Percentiles rank a stretch among this genome's conserved stretches.
Evolutionary conservation across 768 basidiomycete species (phyloP).

Genomic region (Panaeolus papilionaceus): DNA sequence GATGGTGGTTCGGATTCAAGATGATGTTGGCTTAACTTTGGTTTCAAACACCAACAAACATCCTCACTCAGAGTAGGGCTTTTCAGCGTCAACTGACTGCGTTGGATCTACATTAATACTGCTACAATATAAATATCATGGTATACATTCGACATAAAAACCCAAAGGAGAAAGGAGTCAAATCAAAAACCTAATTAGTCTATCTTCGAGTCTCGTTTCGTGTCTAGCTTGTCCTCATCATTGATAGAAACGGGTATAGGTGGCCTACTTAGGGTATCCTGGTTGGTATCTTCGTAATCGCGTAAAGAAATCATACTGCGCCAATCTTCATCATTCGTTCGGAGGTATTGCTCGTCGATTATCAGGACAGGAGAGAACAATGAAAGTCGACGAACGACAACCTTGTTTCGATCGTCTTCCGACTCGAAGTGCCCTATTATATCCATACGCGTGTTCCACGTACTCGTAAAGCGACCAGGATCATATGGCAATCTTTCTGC

Average conservation of each 20-base stretch:
- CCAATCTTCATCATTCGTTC: conserved; percentile 10
- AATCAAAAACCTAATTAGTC: neutral
- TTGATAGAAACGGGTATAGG: neutral
- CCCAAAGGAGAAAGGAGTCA: neutral
- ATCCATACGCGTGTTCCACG: neutral
- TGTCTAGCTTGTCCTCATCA: conserved; percentile 1
- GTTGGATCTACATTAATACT: neutral
- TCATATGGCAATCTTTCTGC: neutral
- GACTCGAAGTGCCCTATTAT: conserved; percentile 3
- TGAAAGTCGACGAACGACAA: neutral
- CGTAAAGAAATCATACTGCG: neutral
- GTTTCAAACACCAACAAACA: too few species aligned
- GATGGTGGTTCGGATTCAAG: too few species aligned
- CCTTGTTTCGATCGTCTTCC: neutral
- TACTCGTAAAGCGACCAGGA: neutral
- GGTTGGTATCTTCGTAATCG: neutral
- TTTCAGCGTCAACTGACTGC: too few species aligned
- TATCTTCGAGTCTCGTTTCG: neutral
- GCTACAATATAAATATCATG: too few species aligned
- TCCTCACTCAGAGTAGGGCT: too few species aligned
- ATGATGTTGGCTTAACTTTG: too few species aligned
- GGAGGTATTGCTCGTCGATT: neutral
- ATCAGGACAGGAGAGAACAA: conserved; percentile 1
- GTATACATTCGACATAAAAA: neutral
- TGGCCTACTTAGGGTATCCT: neutral